Conservation (phyloP, 2,329 filamentous ascomycete genomes). For the Microdochium bolleyi region DNA sequence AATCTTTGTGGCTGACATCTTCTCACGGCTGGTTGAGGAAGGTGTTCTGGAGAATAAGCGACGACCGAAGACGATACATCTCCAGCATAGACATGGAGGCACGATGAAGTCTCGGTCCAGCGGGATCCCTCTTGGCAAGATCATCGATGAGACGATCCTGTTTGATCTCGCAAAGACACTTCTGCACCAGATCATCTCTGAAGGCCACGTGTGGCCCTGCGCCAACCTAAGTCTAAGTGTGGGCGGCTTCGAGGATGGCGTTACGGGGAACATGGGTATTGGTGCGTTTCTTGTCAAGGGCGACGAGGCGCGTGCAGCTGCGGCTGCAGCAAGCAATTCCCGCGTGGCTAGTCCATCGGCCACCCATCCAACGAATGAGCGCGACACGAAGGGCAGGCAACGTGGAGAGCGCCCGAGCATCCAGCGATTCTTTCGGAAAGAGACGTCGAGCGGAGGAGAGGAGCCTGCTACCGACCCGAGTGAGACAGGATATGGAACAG, state of each 20-base stretch:
- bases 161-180: constrained; percentile 71
- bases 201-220: constrained; percentile 83
- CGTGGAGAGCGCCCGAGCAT: constrained; percentile 27
- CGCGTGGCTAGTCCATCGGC: background rate
- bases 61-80: constrained; percentile 74
- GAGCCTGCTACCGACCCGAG: constrained; percentile 11
- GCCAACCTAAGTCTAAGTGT: constrained; percentile 84
- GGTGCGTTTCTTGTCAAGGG: constrained; percentile 76
- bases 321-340: background rate
- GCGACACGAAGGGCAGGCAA: constrained; percentile 3
- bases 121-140: constrained; percentile 68
- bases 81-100: constrained; percentile 70
- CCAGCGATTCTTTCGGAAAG: constrained; percentile 47
- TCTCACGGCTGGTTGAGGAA: constrained; percentile 81
- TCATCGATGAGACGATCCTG: constrained; percentile 63
- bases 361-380: constrained; percentile 30
- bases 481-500: background rate
- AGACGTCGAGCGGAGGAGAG: constrained; percentile 19
- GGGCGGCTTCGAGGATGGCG: constrained; percentile 83
- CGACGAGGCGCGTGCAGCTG: constrained; percentile 47
- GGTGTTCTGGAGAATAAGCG: constrained; percentile 82
- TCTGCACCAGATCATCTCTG: constrained; percentile 67
- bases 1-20: constrained; percentile 90
- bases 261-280: constrained; percentile 79
- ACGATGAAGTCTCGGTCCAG: constrained; percentile 69